Conservation (phyloP, 257 asterid genomes). For the Jacaranda copaia region DNA sequence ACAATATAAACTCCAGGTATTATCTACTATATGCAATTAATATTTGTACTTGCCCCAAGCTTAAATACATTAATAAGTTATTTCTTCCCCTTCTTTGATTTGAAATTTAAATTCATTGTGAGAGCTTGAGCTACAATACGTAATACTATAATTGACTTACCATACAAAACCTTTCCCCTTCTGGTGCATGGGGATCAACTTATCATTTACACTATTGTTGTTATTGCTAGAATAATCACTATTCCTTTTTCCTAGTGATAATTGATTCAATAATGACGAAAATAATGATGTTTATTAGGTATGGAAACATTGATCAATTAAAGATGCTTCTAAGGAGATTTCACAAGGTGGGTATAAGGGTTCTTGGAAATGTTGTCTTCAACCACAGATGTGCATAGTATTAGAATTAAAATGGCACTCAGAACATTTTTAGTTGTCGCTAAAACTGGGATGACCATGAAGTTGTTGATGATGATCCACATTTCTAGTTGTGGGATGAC, state of each 20-base stretch:
- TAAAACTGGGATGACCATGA: slow-evolving; percentile 97
- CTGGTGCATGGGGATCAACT: too few relatives aligned
- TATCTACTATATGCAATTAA: slow-evolving; percentile 1
- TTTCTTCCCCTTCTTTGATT: not conserved
- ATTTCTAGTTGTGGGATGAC: slow-evolving; percentile 99
- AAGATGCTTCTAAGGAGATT: slow-evolving; percentile 72
- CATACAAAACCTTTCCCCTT: too few relatives aligned
- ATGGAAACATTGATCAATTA: slow-evolving; percentile 79
- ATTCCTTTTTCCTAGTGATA: not conserved
- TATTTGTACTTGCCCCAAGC: not conserved
- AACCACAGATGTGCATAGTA: slow-evolving; percentile 91
- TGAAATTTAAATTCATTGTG: slow-evolving; percentile 19
- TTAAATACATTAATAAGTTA: not conserved
- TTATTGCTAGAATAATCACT: not conserved
- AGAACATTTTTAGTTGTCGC: slow-evolving; percentile 97
- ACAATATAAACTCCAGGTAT: slow-evolving; percentile 95
- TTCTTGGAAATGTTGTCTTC: slow-evolving; percentile 93
- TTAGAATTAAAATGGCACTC: slow-evolving; percentile 79
- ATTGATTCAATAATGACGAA: slow-evolving; percentile 27
- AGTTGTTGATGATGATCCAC: slow-evolving; percentile 95
- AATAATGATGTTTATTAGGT: slow-evolving; percentile 52
- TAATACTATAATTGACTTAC: too few relatives aligned
- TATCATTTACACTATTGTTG: not conserved
- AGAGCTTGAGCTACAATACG: slow-evolving; percentile 25
- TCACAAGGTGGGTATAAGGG: slow-evolving; percentile 76